Evolutionary conservation across 441 rosid genomes (phyloP), one percentile per base, ranked within the genome.

Genomic region (Pelargonium citronellum): DNA sequence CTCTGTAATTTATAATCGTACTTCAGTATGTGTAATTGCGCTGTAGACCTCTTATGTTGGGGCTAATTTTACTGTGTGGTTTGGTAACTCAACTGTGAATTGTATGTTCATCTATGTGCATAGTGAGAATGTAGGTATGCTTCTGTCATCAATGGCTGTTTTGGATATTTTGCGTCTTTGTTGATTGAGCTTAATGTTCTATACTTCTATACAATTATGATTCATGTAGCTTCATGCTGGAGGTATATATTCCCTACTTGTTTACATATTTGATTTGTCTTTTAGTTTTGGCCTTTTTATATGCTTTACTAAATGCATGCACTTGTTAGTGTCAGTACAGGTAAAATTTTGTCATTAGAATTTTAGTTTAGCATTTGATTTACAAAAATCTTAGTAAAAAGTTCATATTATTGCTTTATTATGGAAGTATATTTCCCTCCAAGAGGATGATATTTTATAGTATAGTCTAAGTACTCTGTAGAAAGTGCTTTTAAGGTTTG

Each of bases 341-440:
- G 34, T 58, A 20, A 58, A 17, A 58, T 19, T 11, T 20, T 41
- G 44, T 60, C 27, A 22, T 22, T 12, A 4, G 15, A 41, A 41
- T 41, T 60, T 60, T 37, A 60, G 64, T 20, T 60, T 60, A 60
- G 37, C 64, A 60, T 60, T 60, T 60, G 64, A 22, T 60, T 2
- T 60, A 22, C 34, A 20, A 10, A 41, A 60, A 22, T 20, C n/a
- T 22, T 10, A 30, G 64, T 22, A 22, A 13, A 34, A 27, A 34
- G 30, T 62, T 62, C 16, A 24, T 27, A 13, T 34, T 5, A 13
- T 24, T 12, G 15, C 41, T 62, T 27, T 22, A 37, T 27, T 62
- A 4, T 37, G 12, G 5, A 60, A 60, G 64, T 24, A 62, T 34
- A 62, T 62, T 24, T 62, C 30, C 39, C 65, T 24, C 41, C 13